Base-by-base conservation (phyloP, 2,329 filamentous ascomycete genomes). In the Colletotrichum eleusines region DNA sequence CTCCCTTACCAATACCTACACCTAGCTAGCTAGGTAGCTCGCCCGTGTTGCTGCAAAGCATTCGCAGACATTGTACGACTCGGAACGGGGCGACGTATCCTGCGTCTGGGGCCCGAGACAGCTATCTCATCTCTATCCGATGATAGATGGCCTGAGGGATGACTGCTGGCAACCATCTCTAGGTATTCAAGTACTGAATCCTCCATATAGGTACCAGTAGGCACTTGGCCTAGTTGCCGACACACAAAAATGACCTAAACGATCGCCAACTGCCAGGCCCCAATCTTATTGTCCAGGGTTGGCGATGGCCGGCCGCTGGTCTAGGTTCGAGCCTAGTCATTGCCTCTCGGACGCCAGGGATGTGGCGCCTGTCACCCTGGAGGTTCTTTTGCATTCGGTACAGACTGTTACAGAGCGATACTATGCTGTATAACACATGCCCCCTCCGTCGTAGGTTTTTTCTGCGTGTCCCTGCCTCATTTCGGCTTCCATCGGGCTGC, bases 241-340 rank as follows among this genome's bases (percentile, higher is more conserved):
- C 53, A 69, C 35, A 35, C 40, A 26, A n/a, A 14, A 12, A 9
- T 20, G n/a, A 33, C 61, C 66, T 33, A 46, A 57, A 48, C 33
- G 35, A 63, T 53, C 58, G 59, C 57, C 44, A 48, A 57, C n/a
- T 70, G 67, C 67, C 55, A 63, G 55, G 44, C 51, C 35, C n/a
- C 50, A 66, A 57, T 67, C 48, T 61, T 26, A 31, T 46, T 33
- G 58, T 63, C 68, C 54, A 26, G 64, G 50, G 64, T 58, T 68
- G 55, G 38, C 57, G 58, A 71, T 68, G 68, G 58, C 64, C n/a
- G n/a, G n/a, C n/a, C n/a, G n/a, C n/a, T n/a, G n/a, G n/a, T n/a
- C n/a, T n/a, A n/a, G n/a, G n/a, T 50, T 53, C 26, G 38, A 67
- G 35, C 44, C 57, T 44, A 53, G 46, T 68, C 53, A 42, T 48